Base-by-base conservation (phyloP, 805 yeast species). In the Zygosaccharomyces siamensis region DNA sequence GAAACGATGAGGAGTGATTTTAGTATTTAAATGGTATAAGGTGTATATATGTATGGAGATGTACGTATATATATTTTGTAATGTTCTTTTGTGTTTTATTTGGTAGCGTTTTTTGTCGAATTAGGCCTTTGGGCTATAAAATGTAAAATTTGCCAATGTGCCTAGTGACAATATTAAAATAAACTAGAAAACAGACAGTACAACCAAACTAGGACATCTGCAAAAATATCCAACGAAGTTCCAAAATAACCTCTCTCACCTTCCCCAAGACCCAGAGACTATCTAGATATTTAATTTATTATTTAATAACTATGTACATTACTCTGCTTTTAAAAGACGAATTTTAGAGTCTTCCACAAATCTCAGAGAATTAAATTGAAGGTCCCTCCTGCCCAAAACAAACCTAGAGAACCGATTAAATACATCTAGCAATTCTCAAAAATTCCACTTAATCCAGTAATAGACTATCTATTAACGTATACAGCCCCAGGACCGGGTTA, bases 1-100 rank as follows among this genome's bases (percentile, higher is more conserved):
- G 43, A 28, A 39, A 42, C 14, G 57, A 28, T 30, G 48, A 46
- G 14, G 47, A 39, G 2, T 57, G 54, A 37, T 63, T 54, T 11
- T 26, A 26, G 28, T 26, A 51, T 51, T 23, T 43, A 38, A 10
- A 5, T 20, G 20, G 30, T 16, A 20, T n/a, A 11, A 16, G 2
- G 14, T 18, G 43, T 27, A 11, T 44, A 28, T 11, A 8, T 36
- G 5, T 37, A 24, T 24, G 4, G 16, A 21, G 8, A 18, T 7
- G 7, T 6, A 21, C 18, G 8, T 37, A 6, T 37, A n/a, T 32
- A 33, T 33, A 32, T 31, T n/a, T 26, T 26, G 28, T 26, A 26
- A 26, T 26, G 39, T 35, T 16, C 33, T 27, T 16, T 40, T 40
- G 18, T 24, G 28, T 8, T 11, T 27, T 40, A 18, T 31, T 30